Conservation (phyloP, 1,284 basidiomycete genomes). For the Apiotrichum gamsii region DNA sequence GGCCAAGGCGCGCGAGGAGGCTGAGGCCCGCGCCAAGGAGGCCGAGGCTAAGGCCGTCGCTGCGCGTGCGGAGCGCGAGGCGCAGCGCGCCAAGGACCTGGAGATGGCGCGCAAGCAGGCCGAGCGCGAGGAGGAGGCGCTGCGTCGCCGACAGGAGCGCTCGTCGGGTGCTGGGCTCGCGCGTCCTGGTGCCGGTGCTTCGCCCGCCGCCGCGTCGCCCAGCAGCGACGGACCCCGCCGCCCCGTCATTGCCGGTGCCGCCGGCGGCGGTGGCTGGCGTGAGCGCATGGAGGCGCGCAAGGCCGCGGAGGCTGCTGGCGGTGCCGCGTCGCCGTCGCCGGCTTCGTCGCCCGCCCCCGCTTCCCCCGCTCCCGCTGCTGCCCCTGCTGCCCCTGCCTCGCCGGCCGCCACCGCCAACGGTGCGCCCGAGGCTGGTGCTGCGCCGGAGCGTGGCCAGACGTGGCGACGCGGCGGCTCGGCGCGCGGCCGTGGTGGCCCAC, state of each 20-base stretch:
- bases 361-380: slow-evolving; percentile 55
- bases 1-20: slow-evolving; percentile 37
- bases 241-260: slow-evolving; percentile 27
- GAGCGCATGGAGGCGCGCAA: slow-evolving; percentile 24
- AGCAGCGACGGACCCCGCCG: too few species aligned
- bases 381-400: slow-evolving; percentile 20
- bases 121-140: slow-evolving; percentile 76
- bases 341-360: slow-evolving; percentile 12
- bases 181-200: slow-evolving; percentile 18
- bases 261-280: slow-evolving; percentile 35
- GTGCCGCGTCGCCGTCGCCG: background rate
- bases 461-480: slow-evolving; percentile 48
- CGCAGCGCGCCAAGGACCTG: slow-evolving; percentile 57
- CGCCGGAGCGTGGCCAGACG: slow-evolving; percentile 1
- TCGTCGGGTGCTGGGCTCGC: slow-evolving; percentile 23
- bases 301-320: slow-evolving; percentile 25
- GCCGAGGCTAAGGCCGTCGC: slow-evolving; percentile 28
- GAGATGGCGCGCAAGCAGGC: slow-evolving; percentile 59
- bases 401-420: background rate
- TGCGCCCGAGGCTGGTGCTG: slow-evolving; percentile 2
- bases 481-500: background rate
- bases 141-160: slow-evolving; percentile 50
- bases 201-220: slow-evolving; percentile 15
- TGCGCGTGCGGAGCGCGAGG: slow-evolving; percentile 53
- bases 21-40: slow-evolving; percentile 52